phyloP scores from a whole-genome alignment of 345 rosid species.

The Cardamine occulta region DNA sequence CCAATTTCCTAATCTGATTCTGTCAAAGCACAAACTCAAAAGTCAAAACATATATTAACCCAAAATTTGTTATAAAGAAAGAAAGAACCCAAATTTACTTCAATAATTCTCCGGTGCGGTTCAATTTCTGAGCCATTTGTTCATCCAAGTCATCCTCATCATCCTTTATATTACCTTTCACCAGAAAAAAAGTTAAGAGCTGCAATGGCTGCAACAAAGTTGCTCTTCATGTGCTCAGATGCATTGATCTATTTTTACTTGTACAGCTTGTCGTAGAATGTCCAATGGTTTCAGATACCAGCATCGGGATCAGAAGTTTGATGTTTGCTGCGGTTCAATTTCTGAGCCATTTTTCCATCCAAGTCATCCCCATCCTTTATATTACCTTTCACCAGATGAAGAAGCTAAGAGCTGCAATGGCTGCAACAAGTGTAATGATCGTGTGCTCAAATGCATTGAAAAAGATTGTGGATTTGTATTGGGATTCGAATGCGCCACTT shows the following conservation, averaged over 20 bases:
- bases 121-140: conserved; percentile 19
- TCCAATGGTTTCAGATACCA: conserved; percentile 5
- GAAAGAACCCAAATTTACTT: too few species aligned
- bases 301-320: fast-evolving
- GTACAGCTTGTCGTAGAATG: fast-evolving
- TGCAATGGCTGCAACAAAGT: neutral
- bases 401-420: neutral
- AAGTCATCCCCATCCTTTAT: conserved; percentile 11
- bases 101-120: neutral
- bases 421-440: neutral
- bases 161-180: neutral
- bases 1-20: too few species aligned
- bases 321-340: neutral
- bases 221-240: neutral
- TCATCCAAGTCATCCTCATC: conserved; percentile 7
- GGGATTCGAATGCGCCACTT: neutral
- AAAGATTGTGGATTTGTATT: neutral
- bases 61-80: too few species aligned
- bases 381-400: neutral
- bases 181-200: neutral
- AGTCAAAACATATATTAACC: too few species aligned
- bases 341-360: conserved; percentile 20
- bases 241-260: fast-evolving
- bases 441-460: conserved; percentile 6
- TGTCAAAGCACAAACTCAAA: too few species aligned